phyloP scores from a whole-genome alignment of 805 yeast species.

The Kuraishia cidri region DNA sequence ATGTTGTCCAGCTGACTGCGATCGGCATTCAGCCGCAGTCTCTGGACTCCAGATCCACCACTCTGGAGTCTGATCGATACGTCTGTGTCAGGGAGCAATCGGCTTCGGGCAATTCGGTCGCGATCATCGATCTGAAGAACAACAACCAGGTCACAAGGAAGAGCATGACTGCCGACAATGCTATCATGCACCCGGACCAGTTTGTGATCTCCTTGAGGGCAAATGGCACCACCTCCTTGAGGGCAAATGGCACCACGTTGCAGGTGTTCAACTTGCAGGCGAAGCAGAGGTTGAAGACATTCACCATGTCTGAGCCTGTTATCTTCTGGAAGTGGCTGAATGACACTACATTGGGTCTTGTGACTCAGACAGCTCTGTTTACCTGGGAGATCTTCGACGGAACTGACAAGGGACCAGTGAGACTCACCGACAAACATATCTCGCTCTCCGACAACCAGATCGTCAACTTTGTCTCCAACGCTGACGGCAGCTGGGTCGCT shows the following conservation, averaged over 20 bases:
- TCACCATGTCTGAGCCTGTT: slow-evolving; percentile 80
- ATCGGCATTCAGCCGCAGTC: slow-evolving; percentile 81
- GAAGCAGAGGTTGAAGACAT: slow-evolving; percentile 84
- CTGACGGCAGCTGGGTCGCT: slow-evolving; percentile 85
- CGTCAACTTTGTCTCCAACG: slow-evolving; percentile 81
- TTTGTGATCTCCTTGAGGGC: slow-evolving; percentile 91
- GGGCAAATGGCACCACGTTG: slow-evolving; percentile 94
- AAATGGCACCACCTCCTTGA: slow-evolving; percentile 87
- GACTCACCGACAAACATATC: slow-evolving; percentile 77
- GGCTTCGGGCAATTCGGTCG: slow-evolving; percentile 76
- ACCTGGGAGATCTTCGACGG: slow-evolving; percentile 82
- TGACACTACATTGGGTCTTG: slow-evolving; percentile 66
- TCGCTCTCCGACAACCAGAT: slow-evolving; percentile 75
- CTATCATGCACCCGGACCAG: slow-evolving; percentile 90
- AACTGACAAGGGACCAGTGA: slow-evolving; percentile 71
- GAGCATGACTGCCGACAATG: slow-evolving; percentile 95
- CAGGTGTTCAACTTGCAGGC: slow-evolving; percentile 87
- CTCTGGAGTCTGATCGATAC: slow-evolving; percentile 87
- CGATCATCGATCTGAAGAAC: slow-evolving; percentile 78
- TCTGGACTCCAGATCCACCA: slow-evolving; percentile 88
- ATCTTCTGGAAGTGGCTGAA: slow-evolving; percentile 94
- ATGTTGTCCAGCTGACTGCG: slow-evolving; percentile 79
- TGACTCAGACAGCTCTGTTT: slow-evolving; percentile 68
- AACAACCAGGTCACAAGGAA: slow-evolving; percentile 78
- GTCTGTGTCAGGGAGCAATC: slow-evolving; percentile 69